Conservation (phyloP, 495 filamentous ascomycete species). For the Lentithecium fluviatile region DNA sequence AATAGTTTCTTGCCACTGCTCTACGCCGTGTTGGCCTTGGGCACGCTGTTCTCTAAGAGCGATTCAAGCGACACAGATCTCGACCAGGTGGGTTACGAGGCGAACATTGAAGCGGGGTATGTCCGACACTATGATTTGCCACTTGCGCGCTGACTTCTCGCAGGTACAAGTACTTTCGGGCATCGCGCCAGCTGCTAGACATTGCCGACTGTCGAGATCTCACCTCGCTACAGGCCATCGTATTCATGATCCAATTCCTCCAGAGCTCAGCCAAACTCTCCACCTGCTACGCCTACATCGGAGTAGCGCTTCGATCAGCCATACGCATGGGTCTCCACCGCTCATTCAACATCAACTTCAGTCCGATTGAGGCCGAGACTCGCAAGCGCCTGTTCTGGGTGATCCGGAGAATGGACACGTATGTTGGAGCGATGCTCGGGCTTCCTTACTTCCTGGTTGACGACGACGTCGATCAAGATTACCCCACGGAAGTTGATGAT, state of each 20-base stretch:
- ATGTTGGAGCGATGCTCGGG: constrained; percentile 84
- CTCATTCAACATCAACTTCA: constrained; percentile 68
- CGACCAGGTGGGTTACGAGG: constrained; percentile 62
- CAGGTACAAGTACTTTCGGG: constrained; percentile 82
- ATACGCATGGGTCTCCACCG: constrained; percentile 87
- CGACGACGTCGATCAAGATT: constrained; percentile 89
- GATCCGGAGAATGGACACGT: constrained; percentile 89
- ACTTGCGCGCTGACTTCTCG: constrained; percentile 5
- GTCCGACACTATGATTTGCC: constrained; percentile 15
- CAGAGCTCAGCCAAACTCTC: constrained; percentile 88
- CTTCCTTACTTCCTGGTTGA: constrained; percentile 80
- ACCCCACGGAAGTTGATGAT: constrained; percentile 82
- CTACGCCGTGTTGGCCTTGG: constrained; percentile 80
- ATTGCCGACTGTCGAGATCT: constrained; percentile 91
- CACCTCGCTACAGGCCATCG: constrained; percentile 75
- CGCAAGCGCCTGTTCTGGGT: constrained; percentile 88
- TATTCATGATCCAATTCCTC: constrained; percentile 91
- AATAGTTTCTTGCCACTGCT: constrained; percentile 79
- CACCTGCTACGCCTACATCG: constrained; percentile 91
- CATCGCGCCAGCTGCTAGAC: constrained; percentile 77
- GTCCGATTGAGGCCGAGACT: constrained; percentile 79
- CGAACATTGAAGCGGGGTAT: constrained; percentile 78
- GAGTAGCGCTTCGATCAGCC: constrained; percentile 82
- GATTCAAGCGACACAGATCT: constrained; percentile 47
- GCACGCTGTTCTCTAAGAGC: constrained; percentile 72